These are phyloP conservation scores for Furculomyces boomerangus DNA, from an alignment of 371 early-diverging fungal species.

Conservation along the genomic window DNA sequence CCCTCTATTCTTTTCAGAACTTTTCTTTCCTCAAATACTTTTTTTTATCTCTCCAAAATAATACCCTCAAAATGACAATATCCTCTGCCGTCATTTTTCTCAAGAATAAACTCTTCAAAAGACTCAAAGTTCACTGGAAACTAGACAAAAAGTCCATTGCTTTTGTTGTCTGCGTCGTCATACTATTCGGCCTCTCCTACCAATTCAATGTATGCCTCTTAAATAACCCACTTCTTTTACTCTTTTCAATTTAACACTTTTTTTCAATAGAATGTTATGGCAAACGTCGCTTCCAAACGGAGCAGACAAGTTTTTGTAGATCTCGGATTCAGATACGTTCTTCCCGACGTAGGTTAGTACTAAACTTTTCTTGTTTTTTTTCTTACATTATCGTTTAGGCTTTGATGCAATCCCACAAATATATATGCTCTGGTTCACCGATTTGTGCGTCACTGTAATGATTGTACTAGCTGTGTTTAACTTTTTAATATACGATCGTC, in stretches of 20 bases:
- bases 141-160: background rate
- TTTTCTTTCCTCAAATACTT: too few species aligned
- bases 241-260: conserved; percentile 8
- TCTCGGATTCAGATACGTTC: conserved; percentile 17
- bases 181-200: conserved; percentile 12
- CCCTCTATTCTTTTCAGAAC: too few species aligned
- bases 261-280: conserved; percentile 31
- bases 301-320: conserved; percentile 25
- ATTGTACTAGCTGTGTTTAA: conserved; percentile 28
- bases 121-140: background rate
- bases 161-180: background rate
- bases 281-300: conserved; percentile 35
- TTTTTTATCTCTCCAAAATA: too few species aligned
- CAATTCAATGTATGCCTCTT: background rate
- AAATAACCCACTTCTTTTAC: background rate
- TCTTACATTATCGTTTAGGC: background rate
- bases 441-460: conserved; percentile 31
- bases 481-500: conserved; percentile 26
- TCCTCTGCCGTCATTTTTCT: too few species aligned
- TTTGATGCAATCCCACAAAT: conserved; percentile 28
- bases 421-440: conserved; percentile 30
- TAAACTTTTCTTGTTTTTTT: background rate
- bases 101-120: too few species aligned
- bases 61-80: too few species aligned
- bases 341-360: conserved; percentile 24